Conservation (phyloP, 75 land plant species). For the Adiantum capillusveneris region DNA sequence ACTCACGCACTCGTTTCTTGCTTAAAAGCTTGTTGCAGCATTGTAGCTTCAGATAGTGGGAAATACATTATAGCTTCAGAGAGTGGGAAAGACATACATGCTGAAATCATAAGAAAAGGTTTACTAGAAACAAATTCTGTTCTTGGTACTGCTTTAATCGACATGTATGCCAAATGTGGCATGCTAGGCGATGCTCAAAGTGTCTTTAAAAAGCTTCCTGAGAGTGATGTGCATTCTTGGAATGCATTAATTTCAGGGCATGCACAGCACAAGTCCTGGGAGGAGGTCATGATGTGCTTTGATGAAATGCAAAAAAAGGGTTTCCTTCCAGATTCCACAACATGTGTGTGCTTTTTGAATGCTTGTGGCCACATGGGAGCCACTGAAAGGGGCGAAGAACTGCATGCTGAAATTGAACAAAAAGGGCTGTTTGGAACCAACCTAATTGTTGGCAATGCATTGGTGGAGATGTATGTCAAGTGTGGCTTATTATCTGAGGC, state of each 20-base stretch:
- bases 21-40: constrained; percentile 5
- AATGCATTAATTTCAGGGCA: constrained; percentile 16
- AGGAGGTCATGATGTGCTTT: constrained; percentile 7
- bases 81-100: not conserved
- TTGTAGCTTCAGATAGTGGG: not conserved
- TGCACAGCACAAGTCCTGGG: constrained; percentile 1
- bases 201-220: not conserved
- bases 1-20: not conserved
- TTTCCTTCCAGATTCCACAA: constrained; percentile 1
- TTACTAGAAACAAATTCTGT: not conserved
- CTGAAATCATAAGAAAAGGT: not conserved
- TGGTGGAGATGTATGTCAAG: constrained; percentile 24
- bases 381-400: constrained; percentile 3
- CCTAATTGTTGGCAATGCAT: constrained; percentile 3
- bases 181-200: constrained; percentile 3
- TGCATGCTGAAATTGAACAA: constrained; percentile 10
- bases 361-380: constrained; percentile 9
- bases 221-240: constrained; percentile 9
- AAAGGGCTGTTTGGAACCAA: not conserved
- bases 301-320: constrained; percentile 11
- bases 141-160: not conserved
- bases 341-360: constrained; percentile 4
- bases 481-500: constrained; percentile 15
- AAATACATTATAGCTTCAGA: not conserved
- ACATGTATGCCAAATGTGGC: not conserved